Evolutionary conservation across 2,329 filamentous ascomycete species (phyloP), one percentile per base, ranked within the genome.

Genomic region (Bertia moriformis): DNA sequence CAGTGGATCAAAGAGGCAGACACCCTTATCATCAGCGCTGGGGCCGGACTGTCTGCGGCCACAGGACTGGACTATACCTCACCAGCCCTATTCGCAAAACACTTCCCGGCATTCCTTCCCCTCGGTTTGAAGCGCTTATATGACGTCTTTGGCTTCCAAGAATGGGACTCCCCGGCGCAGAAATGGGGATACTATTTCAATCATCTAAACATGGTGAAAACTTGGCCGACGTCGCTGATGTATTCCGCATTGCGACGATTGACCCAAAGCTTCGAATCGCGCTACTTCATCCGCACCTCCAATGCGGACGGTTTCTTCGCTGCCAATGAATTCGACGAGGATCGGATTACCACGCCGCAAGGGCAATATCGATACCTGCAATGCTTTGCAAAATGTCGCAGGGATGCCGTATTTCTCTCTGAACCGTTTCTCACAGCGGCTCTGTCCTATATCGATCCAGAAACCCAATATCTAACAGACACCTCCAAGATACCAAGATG

Each of bases 171-270:
- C 3, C 49, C 51, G 14, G 42, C 41, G 19, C 49, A 49, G 4
- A 50, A 51, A 38, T 58, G 53, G 56, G 48, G 51, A 1, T 57
- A 56, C 37, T 56, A 49, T 40, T 55, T 57, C 42, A 49, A 49
- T 0, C 54, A 56, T 38, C 42, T 56, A 4, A 39, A 40, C 4
- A 50, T 55, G 46, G 43, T 52, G 4, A 42, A 43, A 13, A 42
- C 38, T 2, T 57, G 54, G 53, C 45, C 47, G 1, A 37, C 2
- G 46, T 39, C 5, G 41, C 46, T 18, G 44, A n/a, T 29, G 10
- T n/a, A 10, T 29, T 37, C 32, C 37, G 27, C 24, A 20, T 45
- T 47, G 3, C 37, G 47, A 10, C 29, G 40, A 2, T 46, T 46
- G 42, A 39, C 48, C 14, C 38, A 45, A 4, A 39, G 32, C 2